Conservation (phyloP, 768 basidiomycete species). For the Boletus fagicola region DNA sequence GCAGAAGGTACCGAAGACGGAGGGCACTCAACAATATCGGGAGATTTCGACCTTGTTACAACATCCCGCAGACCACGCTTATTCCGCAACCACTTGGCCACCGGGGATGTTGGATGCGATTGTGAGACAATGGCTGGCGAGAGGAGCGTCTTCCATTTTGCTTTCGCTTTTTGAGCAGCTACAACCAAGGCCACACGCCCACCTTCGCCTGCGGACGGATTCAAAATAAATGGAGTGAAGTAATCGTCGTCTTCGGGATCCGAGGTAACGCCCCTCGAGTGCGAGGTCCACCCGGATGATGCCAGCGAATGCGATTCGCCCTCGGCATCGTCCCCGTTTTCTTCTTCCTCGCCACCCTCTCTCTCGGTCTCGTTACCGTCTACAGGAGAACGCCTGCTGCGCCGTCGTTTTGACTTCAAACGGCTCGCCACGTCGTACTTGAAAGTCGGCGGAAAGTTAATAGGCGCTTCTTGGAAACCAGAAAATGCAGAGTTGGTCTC, state of each 20-base stretch:
- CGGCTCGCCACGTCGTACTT: slow-evolving; percentile 81
- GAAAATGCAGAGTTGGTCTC: slow-evolving; percentile 60
- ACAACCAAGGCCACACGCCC: slow-evolving; percentile 39
- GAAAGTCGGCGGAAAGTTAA: slow-evolving; percentile 90
- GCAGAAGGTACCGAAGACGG: slow-evolving; percentile 24
- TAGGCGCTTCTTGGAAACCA: slow-evolving; percentile 78
- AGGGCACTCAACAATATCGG: slow-evolving; percentile 26
- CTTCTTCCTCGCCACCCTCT: slow-evolving; percentile 36
- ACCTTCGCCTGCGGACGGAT: slow-evolving; percentile 30
- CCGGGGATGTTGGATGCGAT: slow-evolving; percentile 24
- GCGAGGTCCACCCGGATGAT: slow-evolving; percentile 50
- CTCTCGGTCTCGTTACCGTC: slow-evolving; percentile 43
- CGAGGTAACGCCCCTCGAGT: slow-evolving; percentile 35
- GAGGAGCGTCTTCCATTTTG: slow-evolving; percentile 51
- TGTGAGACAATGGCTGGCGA: slow-evolving; percentile 35
- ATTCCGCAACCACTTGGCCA: slow-evolving; percentile 32
- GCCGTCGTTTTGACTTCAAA: slow-evolving; percentile 40
- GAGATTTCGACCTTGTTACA: slow-evolving; percentile 18
- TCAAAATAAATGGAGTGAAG: slow-evolving; percentile 29
- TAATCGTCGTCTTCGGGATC: slow-evolving; percentile 45
- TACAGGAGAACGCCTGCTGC: slow-evolving; percentile 36
- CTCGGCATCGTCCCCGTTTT: slow-evolving; percentile 41
- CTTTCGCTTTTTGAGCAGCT: slow-evolving; percentile 55
- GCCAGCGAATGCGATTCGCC: slow-evolving; percentile 52
- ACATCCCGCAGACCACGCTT: slow-evolving; percentile 20